Base-by-base conservation (phyloP, 1,139 yeast genomes). In the Sugiyamaella paludigena region DNA sequence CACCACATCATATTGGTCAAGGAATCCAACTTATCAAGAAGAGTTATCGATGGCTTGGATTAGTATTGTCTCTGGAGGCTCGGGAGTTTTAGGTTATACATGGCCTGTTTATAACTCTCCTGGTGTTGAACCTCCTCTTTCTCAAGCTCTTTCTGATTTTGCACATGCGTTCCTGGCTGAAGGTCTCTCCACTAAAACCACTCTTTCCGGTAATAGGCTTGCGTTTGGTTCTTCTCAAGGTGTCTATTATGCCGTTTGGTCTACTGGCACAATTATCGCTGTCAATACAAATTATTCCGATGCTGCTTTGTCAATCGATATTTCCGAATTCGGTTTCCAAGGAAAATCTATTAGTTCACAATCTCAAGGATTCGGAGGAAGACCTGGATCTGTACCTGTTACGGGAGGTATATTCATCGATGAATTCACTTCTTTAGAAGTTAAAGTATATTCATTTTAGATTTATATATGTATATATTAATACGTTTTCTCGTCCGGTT, bases 1-100 rank as follows among this genome's bases (percentile, higher is more conserved):
- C 41, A n/a, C 3, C 12, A 45, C 52, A 2, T 45, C 50, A 7
- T 48, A 51, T 28, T 48, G 51, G 54, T 40, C 49, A 15, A 37
- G 54, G 15, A 51, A 51, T 28, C 54, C 54, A 12, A 48, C 51
- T 9, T 51, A 51, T 31, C 43, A 38, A 11, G 54, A 51, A 45
- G 54, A 51, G 35, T 31, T 51, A 12, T 38, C 48, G n/a, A 51
- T 51, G 54, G 51, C 51, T 1, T 48, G 51, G 49, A 40, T 42
- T 4, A 47, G 51, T 36, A 41, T 51, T 24, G 45, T 51, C 28
- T 43, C 51, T 11, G 54, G 54, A 1, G 51, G 51, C 12, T 48
- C 51, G 3, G 54, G 54, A 6, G 50, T 51, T 6, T 33, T 48
- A 12, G 51, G 54, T 1, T 51, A 51, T 40, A 51, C 52, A 5